Conservation (phyloP, 2,329 filamentous ascomycete genomes). For the Nigrospora sphaerica region DNA sequence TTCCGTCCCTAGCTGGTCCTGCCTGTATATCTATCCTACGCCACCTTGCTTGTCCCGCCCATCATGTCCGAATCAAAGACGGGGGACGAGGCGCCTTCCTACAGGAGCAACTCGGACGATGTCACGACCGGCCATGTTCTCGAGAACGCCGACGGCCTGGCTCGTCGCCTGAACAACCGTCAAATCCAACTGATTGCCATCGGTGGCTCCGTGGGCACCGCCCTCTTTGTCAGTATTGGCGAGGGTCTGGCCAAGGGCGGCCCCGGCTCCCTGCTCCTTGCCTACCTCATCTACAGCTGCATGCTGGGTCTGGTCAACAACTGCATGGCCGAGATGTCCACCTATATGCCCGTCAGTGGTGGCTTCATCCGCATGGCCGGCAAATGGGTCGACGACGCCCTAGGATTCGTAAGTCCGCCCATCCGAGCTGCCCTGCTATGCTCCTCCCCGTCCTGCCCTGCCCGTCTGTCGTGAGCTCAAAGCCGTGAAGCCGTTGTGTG, state of each 20-base stretch:
- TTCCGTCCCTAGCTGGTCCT: no score
- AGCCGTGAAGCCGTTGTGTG: no score
- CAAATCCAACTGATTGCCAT: constrained; percentile 53
- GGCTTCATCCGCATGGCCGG: constrained; percentile 55
- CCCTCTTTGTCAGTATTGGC: constrained; percentile 56
- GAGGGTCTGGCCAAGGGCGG: constrained; percentile 42
- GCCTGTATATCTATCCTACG: no score
- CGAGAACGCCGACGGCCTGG: constrained; percentile 21
- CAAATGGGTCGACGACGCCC: constrained; percentile 54
- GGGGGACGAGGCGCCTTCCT: neutral
- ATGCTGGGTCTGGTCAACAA: constrained; percentile 55
- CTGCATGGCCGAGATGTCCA: constrained; percentile 55
- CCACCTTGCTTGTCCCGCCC: no score
- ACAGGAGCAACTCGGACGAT: neutral
- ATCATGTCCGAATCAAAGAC: neutral
- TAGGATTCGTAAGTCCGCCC: constrained; percentile 35
- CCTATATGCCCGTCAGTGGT: constrained; percentile 51
- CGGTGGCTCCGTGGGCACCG: constrained; percentile 50
- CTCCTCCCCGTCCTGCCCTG: no score
- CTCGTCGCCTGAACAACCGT: constrained; percentile 34
- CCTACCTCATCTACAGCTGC: constrained; percentile 47
- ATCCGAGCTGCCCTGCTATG: no score
- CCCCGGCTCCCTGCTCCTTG: constrained; percentile 48
- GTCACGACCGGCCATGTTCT: neutral
- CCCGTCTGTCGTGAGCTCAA: no score